Evolutionary conservation across 129 eudicot genomes (phyloP).

Genomic region (Flaveria linearis): DNA sequence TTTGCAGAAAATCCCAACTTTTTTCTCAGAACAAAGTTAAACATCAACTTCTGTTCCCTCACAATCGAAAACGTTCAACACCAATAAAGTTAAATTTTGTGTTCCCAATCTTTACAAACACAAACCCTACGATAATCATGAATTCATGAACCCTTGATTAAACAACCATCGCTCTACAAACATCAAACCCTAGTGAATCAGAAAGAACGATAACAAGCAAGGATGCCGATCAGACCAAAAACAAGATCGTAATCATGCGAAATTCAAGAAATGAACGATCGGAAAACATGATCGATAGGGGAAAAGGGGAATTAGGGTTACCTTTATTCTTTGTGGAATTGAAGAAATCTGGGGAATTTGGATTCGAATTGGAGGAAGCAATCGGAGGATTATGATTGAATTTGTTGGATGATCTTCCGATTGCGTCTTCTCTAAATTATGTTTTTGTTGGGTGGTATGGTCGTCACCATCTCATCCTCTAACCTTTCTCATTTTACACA

Average conservation of each 20-base stretch:
- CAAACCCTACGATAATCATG: slow-evolving; percentile 6
- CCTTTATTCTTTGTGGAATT: slow-evolving; percentile 11
- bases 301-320: slow-evolving; percentile 25
- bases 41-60: no score
- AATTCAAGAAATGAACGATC: slow-evolving; percentile 5
- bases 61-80: background rate
- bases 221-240: background rate
- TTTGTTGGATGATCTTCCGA: slow-evolving; percentile 10
- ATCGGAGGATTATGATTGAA: slow-evolving; percentile 20
- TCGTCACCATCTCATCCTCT: slow-evolving; percentile 22
- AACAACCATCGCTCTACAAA: background rate
- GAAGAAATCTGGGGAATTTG: slow-evolving; percentile 10
- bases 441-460: slow-evolving; percentile 24
- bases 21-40: background rate
- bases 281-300: background rate
- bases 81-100: background rate
- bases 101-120: background rate
- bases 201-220: background rate
- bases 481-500: background rate
- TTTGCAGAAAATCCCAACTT: background rate
- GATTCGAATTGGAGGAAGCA: slow-evolving; percentile 29
- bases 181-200: slow-evolving; percentile 28
- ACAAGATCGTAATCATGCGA: background rate
- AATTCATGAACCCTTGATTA: background rate
- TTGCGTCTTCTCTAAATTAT: slow-evolving; percentile 30